Percentiles rank a stretch among this genome's conserved stretches.
Conservation (phyloP, 345 rosid genomes). For the Populus ilicifolia region DNA sequence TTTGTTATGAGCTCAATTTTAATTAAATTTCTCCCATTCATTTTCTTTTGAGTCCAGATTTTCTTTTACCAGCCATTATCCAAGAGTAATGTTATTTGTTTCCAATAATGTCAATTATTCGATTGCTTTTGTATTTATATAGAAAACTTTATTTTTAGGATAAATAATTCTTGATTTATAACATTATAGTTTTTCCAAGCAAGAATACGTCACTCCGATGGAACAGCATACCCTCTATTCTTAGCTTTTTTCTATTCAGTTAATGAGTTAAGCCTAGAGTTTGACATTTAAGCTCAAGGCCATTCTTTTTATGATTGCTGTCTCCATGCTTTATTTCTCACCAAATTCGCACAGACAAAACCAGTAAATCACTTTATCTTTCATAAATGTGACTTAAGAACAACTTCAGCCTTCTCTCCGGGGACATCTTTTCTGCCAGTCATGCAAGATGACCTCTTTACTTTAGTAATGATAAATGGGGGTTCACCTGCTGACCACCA, state of each 20-base stretch:
- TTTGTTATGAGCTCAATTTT: background rate
- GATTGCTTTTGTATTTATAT: too few species aligned
- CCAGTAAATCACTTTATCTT: slow-evolving; percentile 1
- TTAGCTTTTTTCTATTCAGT: background rate
- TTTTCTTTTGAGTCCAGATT: background rate
- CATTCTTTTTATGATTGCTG: background rate
- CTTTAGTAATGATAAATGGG: too few species aligned
- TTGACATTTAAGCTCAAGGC: background rate
- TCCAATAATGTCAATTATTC: background rate
- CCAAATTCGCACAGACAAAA: background rate
- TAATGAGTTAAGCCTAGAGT: background rate
- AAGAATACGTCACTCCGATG: background rate
- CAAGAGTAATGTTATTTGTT: background rate
- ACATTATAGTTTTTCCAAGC: too few species aligned
- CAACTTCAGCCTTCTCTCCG: background rate
- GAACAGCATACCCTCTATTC: background rate
- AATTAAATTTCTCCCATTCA: background rate
- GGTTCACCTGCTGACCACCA: too few species aligned
- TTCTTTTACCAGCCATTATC: background rate
- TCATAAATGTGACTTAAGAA: background rate
- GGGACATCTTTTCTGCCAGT: background rate
- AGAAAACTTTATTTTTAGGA: too few species aligned
- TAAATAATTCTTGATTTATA: too few species aligned
- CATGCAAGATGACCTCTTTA: background rate
- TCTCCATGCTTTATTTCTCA: background rate